Base-by-base conservation (phyloP, 2,329 filamentous ascomycete genomes). In the Sporothrix euskadiensis region DNA sequence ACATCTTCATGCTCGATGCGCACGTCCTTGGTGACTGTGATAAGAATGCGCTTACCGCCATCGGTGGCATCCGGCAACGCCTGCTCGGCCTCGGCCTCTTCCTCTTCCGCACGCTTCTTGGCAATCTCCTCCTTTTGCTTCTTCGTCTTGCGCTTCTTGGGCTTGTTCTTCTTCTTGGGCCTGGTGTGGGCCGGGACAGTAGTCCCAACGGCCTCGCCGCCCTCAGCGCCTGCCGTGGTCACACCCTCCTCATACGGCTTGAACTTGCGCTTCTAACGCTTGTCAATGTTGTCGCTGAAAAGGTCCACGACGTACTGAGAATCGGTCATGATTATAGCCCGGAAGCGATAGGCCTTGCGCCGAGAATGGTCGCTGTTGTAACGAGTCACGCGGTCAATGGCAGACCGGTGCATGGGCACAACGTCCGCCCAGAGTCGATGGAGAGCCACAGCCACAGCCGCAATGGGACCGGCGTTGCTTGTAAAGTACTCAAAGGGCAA, bases 361-460 rank as follows among this genome's bases (percentile, higher is more conserved):
- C 73, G 73, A 39, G 71, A 30, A 26, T 74, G 73, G 70, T 74
- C 70, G 71, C 73, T 74, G 47, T 56, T 74, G 56, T 68, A 57
- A 19, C 56, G 63, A 16, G 73, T 32, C 10, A 68, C 70, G 22
- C 9, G 5, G 59, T 74, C 73, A n/a, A 74, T 68, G n/a, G 71
- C 71, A 9, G 54, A 10, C 1, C 73, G 73, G 71, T 74, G 73
- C 3, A 30, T 16, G 32, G 73, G 73, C 22, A 74, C 35, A 7
- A 74, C 66, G 26, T 39, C 22, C 26, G 19, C 14, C 70, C 70
- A 74, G 2, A 74, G n/a, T 2, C 57, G 22, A 49, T 73, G 52
- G 12, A 74, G 65, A 3, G 73, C 73, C n/a, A 66, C 32, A 6
- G 66, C 73, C 8, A 74, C 57, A 22, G 73, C 71, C 0, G 44